Conservation (phyloP, 495 filamentous ascomycete species). For the Glutinoglossum americanum region DNA sequence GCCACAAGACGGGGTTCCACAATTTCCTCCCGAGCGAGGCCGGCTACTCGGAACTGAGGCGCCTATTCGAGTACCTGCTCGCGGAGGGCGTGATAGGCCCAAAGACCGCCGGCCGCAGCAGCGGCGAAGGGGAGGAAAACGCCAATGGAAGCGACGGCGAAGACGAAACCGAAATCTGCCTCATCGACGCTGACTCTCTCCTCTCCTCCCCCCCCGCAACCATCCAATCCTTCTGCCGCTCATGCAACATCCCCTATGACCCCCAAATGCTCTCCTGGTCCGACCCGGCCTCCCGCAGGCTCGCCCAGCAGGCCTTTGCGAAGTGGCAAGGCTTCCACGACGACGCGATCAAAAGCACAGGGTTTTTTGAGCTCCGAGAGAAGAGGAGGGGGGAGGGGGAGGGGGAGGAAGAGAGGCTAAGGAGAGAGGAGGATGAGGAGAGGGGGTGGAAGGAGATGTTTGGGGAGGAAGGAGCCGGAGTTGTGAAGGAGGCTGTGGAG, state of each 20-base stretch:
- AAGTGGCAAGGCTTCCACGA: conserved; percentile 97
- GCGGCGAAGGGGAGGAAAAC: no score
- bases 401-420: no score
- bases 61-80: conserved; percentile 63
- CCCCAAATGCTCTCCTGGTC: conserved; percentile 69
- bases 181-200: conserved; percentile 90
- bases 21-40: conserved; percentile 70
- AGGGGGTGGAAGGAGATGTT: no score
- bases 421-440: no score
- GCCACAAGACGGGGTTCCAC: conserved; percentile 61
- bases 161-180: conserved; percentile 38
- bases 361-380: no score
- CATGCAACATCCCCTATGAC: conserved; percentile 48
- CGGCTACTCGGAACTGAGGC: conserved; percentile 71
- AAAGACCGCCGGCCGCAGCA: conserved; percentile 28
- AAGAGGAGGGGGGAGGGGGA: no score
- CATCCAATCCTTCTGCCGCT: conserved; percentile 56
- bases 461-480: no score
- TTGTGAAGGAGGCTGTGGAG: no score
- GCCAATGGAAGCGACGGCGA: conserved; percentile 8
- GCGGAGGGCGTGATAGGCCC: conserved; percentile 40
- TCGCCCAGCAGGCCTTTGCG: conserved; percentile 52
- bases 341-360: conserved; percentile 60
- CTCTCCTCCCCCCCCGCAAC: conserved; percentile 57
- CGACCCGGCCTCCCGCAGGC: conserved; percentile 38